phyloP scores from a whole-genome alignment of 192 early-diverging fungal species.

The Coemansia javaensis region DNA sequence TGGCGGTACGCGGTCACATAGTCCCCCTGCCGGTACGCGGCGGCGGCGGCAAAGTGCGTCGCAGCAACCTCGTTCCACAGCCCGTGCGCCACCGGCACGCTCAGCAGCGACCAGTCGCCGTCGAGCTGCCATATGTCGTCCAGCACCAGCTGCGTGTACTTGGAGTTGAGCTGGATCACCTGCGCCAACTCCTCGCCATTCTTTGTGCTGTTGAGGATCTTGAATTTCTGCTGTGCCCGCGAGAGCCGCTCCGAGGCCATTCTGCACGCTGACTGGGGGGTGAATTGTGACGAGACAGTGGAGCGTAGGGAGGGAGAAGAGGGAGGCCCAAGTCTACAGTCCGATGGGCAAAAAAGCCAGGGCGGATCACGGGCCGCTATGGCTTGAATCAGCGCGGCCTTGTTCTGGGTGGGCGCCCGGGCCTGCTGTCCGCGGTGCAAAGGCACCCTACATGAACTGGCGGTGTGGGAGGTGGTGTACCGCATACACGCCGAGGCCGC shows the following conservation, averaged over 20 bases:
- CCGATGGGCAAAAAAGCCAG: too few species aligned
- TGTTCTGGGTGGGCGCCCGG: too few species aligned
- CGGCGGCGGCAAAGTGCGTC: conserved; percentile 24
- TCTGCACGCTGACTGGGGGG: too few species aligned
- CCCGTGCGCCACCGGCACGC: neutral
- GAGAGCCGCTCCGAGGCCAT: conserved; percentile 18
- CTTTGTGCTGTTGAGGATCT: conserved; percentile 8
- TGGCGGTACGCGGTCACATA: conserved; percentile 24
- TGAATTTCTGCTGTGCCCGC: conserved; percentile 27
- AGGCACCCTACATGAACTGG: too few species aligned
- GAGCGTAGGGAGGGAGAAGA: too few species aligned
- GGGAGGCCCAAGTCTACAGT: too few species aligned
- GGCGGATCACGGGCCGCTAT: too few species aligned
- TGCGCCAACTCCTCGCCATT: conserved; percentile 24
- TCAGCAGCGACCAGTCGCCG: conserved; percentile 20
- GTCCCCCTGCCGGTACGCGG: conserved; percentile 9
- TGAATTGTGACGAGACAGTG: too few species aligned
- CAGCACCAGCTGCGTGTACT: conserved; percentile 20
- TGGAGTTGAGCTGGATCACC: conserved; percentile 12
- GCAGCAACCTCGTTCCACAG: conserved; percentile 23
- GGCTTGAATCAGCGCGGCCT: too few species aligned
- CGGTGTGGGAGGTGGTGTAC: too few species aligned
- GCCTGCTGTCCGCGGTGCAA: too few species aligned
- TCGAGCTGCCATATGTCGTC: conserved; percentile 16
- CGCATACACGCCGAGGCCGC: too few species aligned